Percentiles rank a stretch among this genome's conserved stretches.
Evolutionary conservation across 2,329 filamentous ascomycete genomes (phyloP).

Genomic region (Fusarium sarcochroum): DNA sequence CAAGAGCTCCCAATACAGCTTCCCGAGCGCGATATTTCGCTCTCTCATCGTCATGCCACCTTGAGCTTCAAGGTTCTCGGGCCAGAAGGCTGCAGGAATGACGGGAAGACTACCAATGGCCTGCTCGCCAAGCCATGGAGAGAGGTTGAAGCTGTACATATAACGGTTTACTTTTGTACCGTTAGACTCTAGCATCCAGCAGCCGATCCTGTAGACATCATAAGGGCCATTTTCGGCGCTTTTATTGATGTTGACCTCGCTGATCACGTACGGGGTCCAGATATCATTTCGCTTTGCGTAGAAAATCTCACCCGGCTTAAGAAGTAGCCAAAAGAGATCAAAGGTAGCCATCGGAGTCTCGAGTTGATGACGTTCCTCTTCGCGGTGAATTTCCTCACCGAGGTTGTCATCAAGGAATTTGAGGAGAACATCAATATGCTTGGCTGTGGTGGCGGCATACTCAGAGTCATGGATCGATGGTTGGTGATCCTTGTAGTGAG

Average conservation of each 20-base stretch:
- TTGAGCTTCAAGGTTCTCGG: conserved; percentile 53
- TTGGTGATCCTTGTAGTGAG: conserved; percentile 58
- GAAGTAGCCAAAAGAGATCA: conserved; percentile 62
- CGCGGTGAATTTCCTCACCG: conserved; percentile 56
- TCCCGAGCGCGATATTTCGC: conserved; percentile 59
- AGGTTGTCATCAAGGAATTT: conserved; percentile 58
- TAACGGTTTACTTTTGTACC: conserved; percentile 54
- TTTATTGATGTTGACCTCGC: conserved; percentile 47
- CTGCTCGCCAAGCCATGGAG: conserved; percentile 60
- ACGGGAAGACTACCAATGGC: conserved; percentile 58
- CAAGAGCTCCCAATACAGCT: conserved; percentile 63
- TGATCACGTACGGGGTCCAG: conserved; percentile 61
- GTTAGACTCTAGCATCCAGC: conserved; percentile 59
- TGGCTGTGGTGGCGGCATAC: conserved; percentile 57
- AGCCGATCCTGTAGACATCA: conserved; percentile 52
- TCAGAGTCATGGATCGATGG: conserved; percentile 57
- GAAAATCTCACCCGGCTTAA: conserved; percentile 61
- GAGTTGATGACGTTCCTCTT: conserved; percentile 57
- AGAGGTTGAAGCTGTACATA: conserved; percentile 55
- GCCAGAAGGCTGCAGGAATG: conserved; percentile 61
- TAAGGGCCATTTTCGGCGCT: conserved; percentile 7
- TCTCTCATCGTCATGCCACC: conserved; percentile 52
- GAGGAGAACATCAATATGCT: conserved; percentile 63
- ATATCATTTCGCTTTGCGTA: conserved; percentile 58
- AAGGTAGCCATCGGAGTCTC: conserved; percentile 59